These are phyloP conservation scores for Wickerhamiella lipophila DNA, from an alignment of 805 yeast genomes.

Conservation along the genomic window DNA sequence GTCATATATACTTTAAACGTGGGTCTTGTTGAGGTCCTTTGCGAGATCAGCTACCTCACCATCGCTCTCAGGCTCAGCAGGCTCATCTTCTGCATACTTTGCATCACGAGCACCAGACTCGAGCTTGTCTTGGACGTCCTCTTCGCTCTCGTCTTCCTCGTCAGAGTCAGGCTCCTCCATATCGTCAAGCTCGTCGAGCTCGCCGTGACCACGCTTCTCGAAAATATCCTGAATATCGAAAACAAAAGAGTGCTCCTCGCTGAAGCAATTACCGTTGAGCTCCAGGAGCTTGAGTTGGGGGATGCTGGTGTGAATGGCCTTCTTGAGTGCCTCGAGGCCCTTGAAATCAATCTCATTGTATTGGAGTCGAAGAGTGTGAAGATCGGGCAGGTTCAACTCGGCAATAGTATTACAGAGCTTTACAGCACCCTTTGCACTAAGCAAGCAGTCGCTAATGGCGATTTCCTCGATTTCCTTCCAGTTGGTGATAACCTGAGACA, in stretches of 20 bases:
- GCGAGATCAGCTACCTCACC: constrained; percentile 17
- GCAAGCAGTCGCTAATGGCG: constrained; percentile 77
- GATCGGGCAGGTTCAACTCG: constrained; percentile 26
- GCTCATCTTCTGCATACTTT: constrained; percentile 30
- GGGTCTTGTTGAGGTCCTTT: constrained; percentile 1
- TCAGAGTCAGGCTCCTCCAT: constrained; percentile 71
- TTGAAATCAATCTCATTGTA: constrained; percentile 71
- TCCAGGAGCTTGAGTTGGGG: constrained; percentile 56
- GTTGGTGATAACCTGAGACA: constrained; percentile 44
- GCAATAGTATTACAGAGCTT: constrained; percentile 32
- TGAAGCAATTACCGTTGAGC: constrained; percentile 85
- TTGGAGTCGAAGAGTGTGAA: constrained; percentile 60
- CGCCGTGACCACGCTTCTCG: constrained; percentile 63
- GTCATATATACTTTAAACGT: not conserved
- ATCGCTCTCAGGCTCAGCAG: constrained; percentile 28
- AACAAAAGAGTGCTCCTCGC: constrained; percentile 69
- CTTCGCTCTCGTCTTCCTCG: constrained; percentile 46
- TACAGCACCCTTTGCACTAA: constrained; percentile 68
- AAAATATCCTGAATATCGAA: constrained; percentile 50
- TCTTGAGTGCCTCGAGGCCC: constrained; percentile 47
- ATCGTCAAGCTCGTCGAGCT: constrained; percentile 86
- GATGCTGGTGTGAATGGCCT: constrained; percentile 42
- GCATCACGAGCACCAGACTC: constrained; percentile 38
- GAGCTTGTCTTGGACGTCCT: constrained; percentile 47
- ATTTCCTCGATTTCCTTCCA: constrained; percentile 68